phyloP scores from a whole-genome alignment of 768 basidiomycete species.

The Tylopilus subfusipes region DNA sequence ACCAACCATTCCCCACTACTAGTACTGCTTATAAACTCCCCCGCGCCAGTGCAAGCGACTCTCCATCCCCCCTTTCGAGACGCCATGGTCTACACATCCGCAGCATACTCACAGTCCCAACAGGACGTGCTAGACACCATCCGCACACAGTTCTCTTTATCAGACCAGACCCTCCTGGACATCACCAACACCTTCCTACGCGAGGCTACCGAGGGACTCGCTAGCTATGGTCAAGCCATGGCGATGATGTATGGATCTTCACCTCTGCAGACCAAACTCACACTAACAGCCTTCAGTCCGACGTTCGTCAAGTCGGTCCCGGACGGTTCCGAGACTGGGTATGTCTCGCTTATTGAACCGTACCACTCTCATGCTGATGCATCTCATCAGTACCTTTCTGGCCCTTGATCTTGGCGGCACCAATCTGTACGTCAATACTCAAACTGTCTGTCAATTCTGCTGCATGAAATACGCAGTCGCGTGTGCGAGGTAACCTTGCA shows the following conservation, averaged over 20 bases:
- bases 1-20: background rate
- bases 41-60: background rate
- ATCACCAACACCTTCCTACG: conserved; percentile 78
- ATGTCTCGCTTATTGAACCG: conserved; percentile 22
- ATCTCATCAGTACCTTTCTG: conserved; percentile 73
- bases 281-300: conserved; percentile 49
- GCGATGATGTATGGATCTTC: conserved; percentile 78
- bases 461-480: conserved; percentile 51
- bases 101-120: conserved; percentile 39
- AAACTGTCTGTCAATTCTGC: background rate
- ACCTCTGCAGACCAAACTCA: background rate
- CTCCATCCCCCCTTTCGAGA: background rate
- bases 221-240: conserved; percentile 72
- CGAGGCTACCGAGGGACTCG: conserved; percentile 75
- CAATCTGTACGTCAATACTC: conserved; percentile 69
- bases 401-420: conserved; percentile 97
- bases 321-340: conserved; percentile 93
- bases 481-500: conserved; percentile 93
- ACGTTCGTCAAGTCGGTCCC: conserved; percentile 96
- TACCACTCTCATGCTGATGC: conserved; percentile 8
- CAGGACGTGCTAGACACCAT: conserved; percentile 60
- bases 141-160: conserved; percentile 69
- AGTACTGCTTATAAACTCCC: background rate
- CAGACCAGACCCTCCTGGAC: conserved; percentile 53
- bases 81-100: conserved; percentile 39